Base-by-base conservation (phyloP, 2,329 filamentous ascomycete genomes). In the Penicillium fuscoglaucum region DNA sequence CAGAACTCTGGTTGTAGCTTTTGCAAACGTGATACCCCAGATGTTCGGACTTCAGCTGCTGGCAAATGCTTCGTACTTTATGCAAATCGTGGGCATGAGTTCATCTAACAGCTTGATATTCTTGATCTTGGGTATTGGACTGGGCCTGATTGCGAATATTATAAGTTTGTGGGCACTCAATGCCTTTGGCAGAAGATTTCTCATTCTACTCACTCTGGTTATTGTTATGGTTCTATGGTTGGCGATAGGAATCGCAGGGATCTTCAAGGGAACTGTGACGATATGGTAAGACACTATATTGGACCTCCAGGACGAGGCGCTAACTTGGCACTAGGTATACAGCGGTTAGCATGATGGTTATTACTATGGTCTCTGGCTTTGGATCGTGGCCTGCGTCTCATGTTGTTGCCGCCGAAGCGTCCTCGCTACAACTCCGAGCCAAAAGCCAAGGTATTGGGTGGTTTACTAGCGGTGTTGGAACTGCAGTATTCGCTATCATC, bases 31-130 rank as follows among this genome's bases (percentile, higher is more conserved):
- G 1, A 57, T 80, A 8, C 78, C 79, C 3, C 72, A 76, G 50
- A 64, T 80, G 40, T 80, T 79, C 10, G 79, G 79, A 6, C 69
- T 81, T 1, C 70, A 73, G 0, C 67, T 82, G 5, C 67, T 81
- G 1, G 72, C 74, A 4, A 76, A 74, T 50, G 70, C 73, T 1
- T 76, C 72, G 24, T 80, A 80, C 37, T 70, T 70, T 33, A 62
- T 67, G 49, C 65, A 70, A 37, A 56, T 68, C 5, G 64, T 70
- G 6, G 68, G 71, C 1, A 69, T 71, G 68, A 43, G 49, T 10
- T 57, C 64, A 7, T 44, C 59, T 4, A 68, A 66, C 21, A 63
- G 64, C 40, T 57, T 82, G 37, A 69, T 81, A 5, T 72, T 81
- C 52, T 69, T 82, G 1, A 77, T 80, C 28, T 55, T 78, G 1